Percentiles rank a stretch among this genome's conserved stretches.
Conservation (phyloP, 176 grass and related monocot genomes). For the Puccinellia tenuiflora region DNA sequence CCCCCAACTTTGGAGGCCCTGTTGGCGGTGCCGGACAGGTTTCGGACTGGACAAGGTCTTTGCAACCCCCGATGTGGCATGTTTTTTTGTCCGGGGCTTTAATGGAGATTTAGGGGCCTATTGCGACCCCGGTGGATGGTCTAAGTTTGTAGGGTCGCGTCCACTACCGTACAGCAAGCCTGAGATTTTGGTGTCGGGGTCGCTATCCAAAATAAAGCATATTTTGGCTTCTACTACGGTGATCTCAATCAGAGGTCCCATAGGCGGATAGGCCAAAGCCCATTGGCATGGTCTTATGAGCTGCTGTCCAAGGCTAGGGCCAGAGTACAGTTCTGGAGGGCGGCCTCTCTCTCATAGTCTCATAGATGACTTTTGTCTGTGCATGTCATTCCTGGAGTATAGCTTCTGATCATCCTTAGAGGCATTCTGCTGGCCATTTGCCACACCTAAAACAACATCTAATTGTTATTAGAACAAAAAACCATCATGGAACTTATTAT, state of each 20-base stretch:
- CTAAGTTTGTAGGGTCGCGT: neutral
- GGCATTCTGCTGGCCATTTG: neutral
- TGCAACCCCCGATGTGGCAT: no score
- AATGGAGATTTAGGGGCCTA: no score
- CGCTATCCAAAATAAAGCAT: slow-evolving; percentile 41
- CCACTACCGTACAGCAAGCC: neutral
- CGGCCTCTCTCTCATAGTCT: neutral
- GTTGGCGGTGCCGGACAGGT: no score
- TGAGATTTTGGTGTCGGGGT: neutral
- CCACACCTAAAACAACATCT: no score
- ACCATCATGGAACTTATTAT: no score
- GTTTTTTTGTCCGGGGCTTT: no score
- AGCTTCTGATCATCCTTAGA: slow-evolving; percentile 8
- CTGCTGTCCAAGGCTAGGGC: neutral
- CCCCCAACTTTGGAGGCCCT: no score
- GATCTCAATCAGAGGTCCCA: neutral
- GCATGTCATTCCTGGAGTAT: slow-evolving; percentile 22
- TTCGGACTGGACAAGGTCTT: no score
- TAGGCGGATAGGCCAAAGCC: no score
- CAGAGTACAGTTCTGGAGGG: neutral
- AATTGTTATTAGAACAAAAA: no score
- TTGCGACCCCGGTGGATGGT: no score
- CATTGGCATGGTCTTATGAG: neutral
- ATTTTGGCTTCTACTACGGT: neutral
- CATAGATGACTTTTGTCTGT: slow-evolving; percentile 42